phyloP scores from a whole-genome alignment of 2,329 filamentous ascomycete species.

The Dactylonectria estremocensis region DNA sequence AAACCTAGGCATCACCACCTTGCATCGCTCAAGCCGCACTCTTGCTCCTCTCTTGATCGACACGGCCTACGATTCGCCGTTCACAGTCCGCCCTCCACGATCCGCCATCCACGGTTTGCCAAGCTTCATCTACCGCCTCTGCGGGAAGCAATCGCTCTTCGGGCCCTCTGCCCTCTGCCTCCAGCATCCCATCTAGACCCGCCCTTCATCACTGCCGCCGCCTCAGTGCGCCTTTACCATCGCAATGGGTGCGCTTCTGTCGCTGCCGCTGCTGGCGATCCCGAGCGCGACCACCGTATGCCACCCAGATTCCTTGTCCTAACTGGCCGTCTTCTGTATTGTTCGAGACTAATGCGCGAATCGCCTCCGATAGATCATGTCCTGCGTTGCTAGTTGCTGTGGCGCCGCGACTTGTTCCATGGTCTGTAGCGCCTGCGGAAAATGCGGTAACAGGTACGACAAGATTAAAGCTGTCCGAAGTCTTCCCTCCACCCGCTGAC shows the following conservation, averaged over 20 bases:
- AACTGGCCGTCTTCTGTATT: background rate
- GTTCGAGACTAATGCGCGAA: constrained; percentile 27
- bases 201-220: background rate
- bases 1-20: constrained; percentile 14
- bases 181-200: background rate
- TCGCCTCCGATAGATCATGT: constrained; percentile 71
- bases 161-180: background rate
- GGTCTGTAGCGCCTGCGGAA: constrained; percentile 95
- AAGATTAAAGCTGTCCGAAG: background rate
- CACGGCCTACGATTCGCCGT: background rate
- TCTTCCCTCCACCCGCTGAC: constrained; percentile 25
- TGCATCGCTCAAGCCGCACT: background rate
- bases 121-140: background rate
- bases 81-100: no score
- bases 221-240: constrained; percentile 20
- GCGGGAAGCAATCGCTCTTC: background rate
- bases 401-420: constrained; percentile 97
- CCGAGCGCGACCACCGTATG: constrained; percentile 89
- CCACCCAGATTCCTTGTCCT: background rate
- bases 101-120: background rate
- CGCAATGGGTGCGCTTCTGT: constrained; percentile 91
- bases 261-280: constrained; percentile 88
- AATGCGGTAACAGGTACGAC: constrained; percentile 90
- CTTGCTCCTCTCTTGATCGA: constrained; percentile 12
- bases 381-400: constrained; percentile 90